Conservation (phyloP, 2,329 filamentous ascomycete genomes). For the Trichophyton mentagrophytes region DNA sequence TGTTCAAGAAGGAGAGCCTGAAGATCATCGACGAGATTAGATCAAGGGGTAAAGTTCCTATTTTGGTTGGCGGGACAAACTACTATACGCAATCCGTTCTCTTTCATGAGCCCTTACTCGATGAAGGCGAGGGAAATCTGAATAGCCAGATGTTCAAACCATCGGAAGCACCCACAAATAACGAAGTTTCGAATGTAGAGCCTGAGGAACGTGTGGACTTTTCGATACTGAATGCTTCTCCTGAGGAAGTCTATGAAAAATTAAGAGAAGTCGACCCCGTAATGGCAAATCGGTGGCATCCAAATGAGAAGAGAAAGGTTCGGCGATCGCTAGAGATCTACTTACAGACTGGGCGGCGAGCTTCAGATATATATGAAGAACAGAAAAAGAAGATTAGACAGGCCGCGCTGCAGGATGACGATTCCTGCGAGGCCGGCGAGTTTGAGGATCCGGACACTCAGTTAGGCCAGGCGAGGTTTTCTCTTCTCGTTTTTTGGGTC, state of each 20-base stretch:
- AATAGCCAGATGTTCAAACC: slow-evolving; percentile 10
- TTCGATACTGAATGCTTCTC: slow-evolving; percentile 59
- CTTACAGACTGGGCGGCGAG: slow-evolving; percentile 63
- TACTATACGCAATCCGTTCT: slow-evolving; percentile 88
- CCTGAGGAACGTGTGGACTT: slow-evolving; percentile 38
- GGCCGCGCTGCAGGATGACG: neutral
- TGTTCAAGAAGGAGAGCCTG: slow-evolving; percentile 59
- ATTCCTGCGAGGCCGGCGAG: slow-evolving; percentile 12
- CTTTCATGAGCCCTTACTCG: slow-evolving; percentile 59
- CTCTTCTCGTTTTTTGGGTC: slow-evolving; percentile 72
- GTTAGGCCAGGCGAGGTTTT: slow-evolving; percentile 35
- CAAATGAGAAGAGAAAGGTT: slow-evolving; percentile 83
- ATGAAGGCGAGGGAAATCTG: slow-evolving; percentile 16
- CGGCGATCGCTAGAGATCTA: slow-evolving; percentile 81
- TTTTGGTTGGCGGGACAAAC: slow-evolving; percentile 86
- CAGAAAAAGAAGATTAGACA: slow-evolving; percentile 39
- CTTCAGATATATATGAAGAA: slow-evolving; percentile 76
- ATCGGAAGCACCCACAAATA: slow-evolving; percentile 14
- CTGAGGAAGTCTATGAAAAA: slow-evolving; percentile 58
- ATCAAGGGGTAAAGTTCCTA: slow-evolving; percentile 63
- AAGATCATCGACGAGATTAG: slow-evolving; percentile 65
- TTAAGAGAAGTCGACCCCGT: slow-evolving; percentile 70
- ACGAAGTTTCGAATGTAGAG: slow-evolving; percentile 13
- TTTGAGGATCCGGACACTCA: slow-evolving; percentile 4
- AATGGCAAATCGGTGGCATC: slow-evolving; percentile 89